Conservation (phyloP, 116 monocot genomes). For the Cymodocea nodosa region DNA sequence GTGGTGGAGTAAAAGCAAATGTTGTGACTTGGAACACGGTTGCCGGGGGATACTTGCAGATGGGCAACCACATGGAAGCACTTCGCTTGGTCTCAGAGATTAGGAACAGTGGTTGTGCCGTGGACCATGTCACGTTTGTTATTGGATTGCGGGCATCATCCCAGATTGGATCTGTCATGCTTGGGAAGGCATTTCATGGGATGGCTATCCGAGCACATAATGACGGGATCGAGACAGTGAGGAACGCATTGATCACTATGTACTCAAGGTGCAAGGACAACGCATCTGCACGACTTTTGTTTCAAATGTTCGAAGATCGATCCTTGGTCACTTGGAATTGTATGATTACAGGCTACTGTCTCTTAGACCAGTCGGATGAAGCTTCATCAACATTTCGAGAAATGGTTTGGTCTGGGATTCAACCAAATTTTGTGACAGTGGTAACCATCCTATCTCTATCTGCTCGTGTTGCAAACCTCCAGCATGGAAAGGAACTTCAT, state of each 20-base stretch:
- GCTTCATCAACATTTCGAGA: slow-evolving; percentile 36
- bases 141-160: slow-evolving; percentile 55
- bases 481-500: slow-evolving; percentile 63
- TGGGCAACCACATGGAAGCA: slow-evolving; percentile 20
- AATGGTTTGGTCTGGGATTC: slow-evolving; percentile 21
- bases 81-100: slow-evolving; percentile 34
- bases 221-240: slow-evolving; percentile 27
- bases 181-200: slow-evolving; percentile 62
- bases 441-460: slow-evolving; percentile 50
- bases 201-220: slow-evolving; percentile 18
- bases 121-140: slow-evolving; percentile 52
- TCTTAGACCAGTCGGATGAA: slow-evolving; percentile 30
- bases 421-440: slow-evolving; percentile 61
- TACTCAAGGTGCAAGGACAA: slow-evolving; percentile 43
- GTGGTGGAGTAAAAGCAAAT: slow-evolving; percentile 15
- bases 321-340: slow-evolving; percentile 70
- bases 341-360: slow-evolving; percentile 49
- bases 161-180: slow-evolving; percentile 10
- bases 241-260: slow-evolving; percentile 75
- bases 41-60: slow-evolving; percentile 26
- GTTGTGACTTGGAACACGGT: slow-evolving; percentile 47
- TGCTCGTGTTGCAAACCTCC: slow-evolving; percentile 50
- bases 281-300: slow-evolving; percentile 25
- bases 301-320: slow-evolving; percentile 9
- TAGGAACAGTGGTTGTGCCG: background rate